Base-by-base conservation (phyloP, 805 yeast species). In the Danielia reshetovae region DNA sequence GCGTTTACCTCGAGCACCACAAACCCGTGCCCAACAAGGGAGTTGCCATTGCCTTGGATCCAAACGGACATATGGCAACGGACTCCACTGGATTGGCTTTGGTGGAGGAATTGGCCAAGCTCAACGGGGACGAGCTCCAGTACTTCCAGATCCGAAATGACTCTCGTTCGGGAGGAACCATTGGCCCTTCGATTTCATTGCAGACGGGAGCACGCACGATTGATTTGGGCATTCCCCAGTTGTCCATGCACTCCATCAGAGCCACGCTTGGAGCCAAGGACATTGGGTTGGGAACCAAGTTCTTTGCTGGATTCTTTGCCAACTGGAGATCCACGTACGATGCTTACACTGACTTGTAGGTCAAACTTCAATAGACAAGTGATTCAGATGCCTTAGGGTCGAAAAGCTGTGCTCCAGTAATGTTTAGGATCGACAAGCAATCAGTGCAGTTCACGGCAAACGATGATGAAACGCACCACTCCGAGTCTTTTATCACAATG, bases 61-160 rank as follows among this genome's bases (percentile, higher is more conserved):
- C 94, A 25, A 82, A 85, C 57, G 88, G 84, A 10, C 83, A 81
- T 53, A 79, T 85, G 82, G 87, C 89, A 17, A 84, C 95, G 6
- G 94, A 86, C 54, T 69, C 81, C 3, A 77, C 79, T 30, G 86
- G 90, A 12, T 59, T 75, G 14, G 82, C 90, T 0, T 64, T 87
- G 32, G 68, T 77, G 30, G 85, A 83, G 57, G 81, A 81, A 49
- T 55, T 86, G 43, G 95, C 87, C 3, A 64, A 74, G 38, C 54
- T 62, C 34, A 79, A 84, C 41, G 81, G 69, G 32, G 87, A 83
- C 54, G 61, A 65, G 35, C 46, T 86, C 18, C 96, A 87, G 62
- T 79, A 77, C 60, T 85, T 85, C 78, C 95, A 86, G 54, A 82
- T 85, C 56, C 76, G 93, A 59, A 86, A 87, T 61, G 89, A 81